Evolutionary conservation across 495 filamentous ascomycete species (phyloP).

Genomic region (Cenococcum geophilum): DNA sequence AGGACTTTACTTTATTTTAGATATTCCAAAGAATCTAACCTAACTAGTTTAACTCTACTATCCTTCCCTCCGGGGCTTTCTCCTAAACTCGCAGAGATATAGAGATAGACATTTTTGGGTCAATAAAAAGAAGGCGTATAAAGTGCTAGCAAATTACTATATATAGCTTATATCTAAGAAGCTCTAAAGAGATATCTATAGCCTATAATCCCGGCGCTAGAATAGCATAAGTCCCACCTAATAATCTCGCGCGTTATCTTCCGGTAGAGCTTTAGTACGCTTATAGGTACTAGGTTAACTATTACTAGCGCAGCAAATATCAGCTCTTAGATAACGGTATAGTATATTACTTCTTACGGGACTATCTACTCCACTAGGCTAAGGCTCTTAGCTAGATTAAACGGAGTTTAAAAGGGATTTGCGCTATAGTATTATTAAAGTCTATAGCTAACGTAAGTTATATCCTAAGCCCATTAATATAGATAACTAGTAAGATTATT

Average conservation of each 20-base stretch:
- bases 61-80: conserved; percentile 48
- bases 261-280: too few relatives aligned
- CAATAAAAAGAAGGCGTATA: conserved; percentile 37
- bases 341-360: background rate
- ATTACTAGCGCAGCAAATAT: too few relatives aligned
- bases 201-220: too few relatives aligned
- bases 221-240: too few relatives aligned
- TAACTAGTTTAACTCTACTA: conserved; percentile 40
- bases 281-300: too few relatives aligned
- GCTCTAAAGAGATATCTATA: too few relatives aligned
- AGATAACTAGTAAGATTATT: too few relatives aligned
- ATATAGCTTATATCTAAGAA: too few relatives aligned
- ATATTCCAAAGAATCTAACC: conserved; percentile 31
- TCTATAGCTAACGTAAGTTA: background rate
- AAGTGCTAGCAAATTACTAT: conserved; percentile 34
- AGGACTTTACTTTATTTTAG: conserved; percentile 35
- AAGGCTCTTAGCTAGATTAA: background rate
- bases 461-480: too few relatives aligned
- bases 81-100: conserved; percentile 30
- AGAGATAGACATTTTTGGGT: conserved; percentile 38
- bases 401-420: background rate
- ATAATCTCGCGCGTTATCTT: too few relatives aligned
- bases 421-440: conserved; percentile 1
- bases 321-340: too few relatives aligned
- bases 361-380: background rate